Percentiles rank a stretch among this genome's conserved stretches.
These are phyloP conservation scores for Jackrogersella multiformis DNA, from an alignment of 495 filamentous ascomycete genomes.

Conservation along the genomic window DNA sequence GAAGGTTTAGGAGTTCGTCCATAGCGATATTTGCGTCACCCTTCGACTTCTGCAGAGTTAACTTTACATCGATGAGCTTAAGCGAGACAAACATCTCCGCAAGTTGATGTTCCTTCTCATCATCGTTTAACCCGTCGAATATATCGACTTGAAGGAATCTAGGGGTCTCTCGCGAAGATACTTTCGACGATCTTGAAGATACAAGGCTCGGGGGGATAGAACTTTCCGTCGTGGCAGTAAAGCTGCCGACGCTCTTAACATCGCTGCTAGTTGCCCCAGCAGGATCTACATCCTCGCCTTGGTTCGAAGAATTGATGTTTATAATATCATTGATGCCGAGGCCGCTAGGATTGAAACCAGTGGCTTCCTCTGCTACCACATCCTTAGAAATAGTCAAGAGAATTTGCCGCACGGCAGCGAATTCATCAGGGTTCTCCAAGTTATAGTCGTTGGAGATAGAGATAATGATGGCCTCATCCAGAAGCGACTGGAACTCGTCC, in stretches of 20 bases:
- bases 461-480: conserved; percentile 64
- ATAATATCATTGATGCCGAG: conserved; percentile 54
- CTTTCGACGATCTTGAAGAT: conserved; percentile 33
- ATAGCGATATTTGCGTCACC: conserved; percentile 73
- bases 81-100: conserved; percentile 75
- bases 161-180: conserved; percentile 11
- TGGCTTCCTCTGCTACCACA: conserved; percentile 70
- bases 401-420: conserved; percentile 61
- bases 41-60: conserved; percentile 69
- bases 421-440: conserved; percentile 55
- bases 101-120: conserved; percentile 66
- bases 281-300: conserved; percentile 25
- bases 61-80: conserved; percentile 68
- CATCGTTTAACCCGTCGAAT: conserved; percentile 62
- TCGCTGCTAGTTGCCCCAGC: conserved; percentile 23
- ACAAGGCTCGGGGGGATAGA: conserved; percentile 26
- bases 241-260: conserved; percentile 33
- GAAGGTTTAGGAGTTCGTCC: conserved; percentile 81
- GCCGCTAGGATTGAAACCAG: conserved; percentile 82
- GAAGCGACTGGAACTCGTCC: conserved; percentile 46
- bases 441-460: conserved; percentile 75
- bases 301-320: conserved; percentile 22
- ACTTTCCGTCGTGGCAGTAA: conserved; percentile 41
- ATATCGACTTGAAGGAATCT: conserved; percentile 26
- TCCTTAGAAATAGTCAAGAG: conserved; percentile 67